Base-by-base conservation (phyloP, 208 protist genomes). In the Spironucleus salmonicida region DNA sequence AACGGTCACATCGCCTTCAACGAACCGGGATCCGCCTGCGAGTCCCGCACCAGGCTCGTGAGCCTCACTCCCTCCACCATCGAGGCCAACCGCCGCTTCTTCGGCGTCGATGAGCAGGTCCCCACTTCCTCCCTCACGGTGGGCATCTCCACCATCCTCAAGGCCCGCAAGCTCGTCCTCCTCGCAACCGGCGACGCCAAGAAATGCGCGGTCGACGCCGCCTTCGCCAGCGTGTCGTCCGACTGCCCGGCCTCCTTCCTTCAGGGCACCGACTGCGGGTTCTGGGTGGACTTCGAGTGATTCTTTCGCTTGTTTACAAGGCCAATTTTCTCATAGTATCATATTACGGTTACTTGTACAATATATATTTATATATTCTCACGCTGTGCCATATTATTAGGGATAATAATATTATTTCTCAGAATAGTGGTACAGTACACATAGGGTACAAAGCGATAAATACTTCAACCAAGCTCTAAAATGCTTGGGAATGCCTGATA, bases 1-100 rank as follows among this genome's bases (percentile, higher is more conserved):
- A 77, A 77, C 59, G 74, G 74, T 2, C 74, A 77, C 59, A 77
- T 77, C 59, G 74, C 59, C 4, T 77, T 77, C 74, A 77, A 77
- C 59, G 74, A 77, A 32, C 74, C 74, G 13, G 74, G 74, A 4
- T 61, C 39, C 30, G 34, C 57, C 1, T 4, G 15, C 7, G 40
- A 45, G 13, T 57, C 30, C 58, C 4, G 57, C 9, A 71, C 19
- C 38, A 23, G 69, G 7, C 4, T 61, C 4, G 41, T 76, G 7
- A 13, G 4, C 27, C 69, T 76, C 29, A 61, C 69, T 27, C 53
- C 11, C 23, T 38, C 4, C 45, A 76, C 69, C 11, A 58, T 58
- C 4, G 30, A 76, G 38, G 69, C 7, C 49, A 76, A 76, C 69
- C 7, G 39, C 4, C 45, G 69, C 7, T 76, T 76, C 69, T 76